Evolutionary conservation across 2,329 filamentous ascomycete species (phyloP), one percentile per base, ranked within the genome.

Genomic region (Nigrospora oryzae): DNA sequence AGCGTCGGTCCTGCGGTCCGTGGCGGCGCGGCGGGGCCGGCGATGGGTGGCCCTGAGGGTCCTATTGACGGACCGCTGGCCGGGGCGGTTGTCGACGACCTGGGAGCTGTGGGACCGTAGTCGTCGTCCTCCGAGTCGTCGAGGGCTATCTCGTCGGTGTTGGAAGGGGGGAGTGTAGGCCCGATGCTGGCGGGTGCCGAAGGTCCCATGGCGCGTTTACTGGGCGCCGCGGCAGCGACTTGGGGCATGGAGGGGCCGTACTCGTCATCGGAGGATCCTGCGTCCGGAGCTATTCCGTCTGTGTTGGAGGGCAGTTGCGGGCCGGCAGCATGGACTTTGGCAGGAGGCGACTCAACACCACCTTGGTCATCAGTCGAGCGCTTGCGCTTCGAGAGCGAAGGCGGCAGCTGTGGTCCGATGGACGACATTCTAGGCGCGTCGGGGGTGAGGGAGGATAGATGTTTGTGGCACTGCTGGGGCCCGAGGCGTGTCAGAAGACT

Each of bases 351-450:
- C 31, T 60, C 58, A 42, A 63, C 50, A 15, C 52, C 53, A 15
- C 56, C 54, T 40, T 68, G 64, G 40, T 71, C 63, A 36, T 71
- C 68, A 5, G 68, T 54, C 5, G 69, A 73, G 56, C 77, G 77
- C 56, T 82, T 83, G 56, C 80, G 74, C 61, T 83, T 83, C 32
- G 77, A 59, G 36, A 84, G 72, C 49, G 86, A 79, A 5, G 84
- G 74, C 12, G 86, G 85, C 19, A 89, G 63, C 48, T 81, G 71
- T 13, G 86, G 85, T 5, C 85, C 84, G 57, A 87, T 81, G 32
- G 78, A 80, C 42, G 81, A 69, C 83, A 87, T 87, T 16, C 15
- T 64, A 30, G 35, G 19, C 35, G 23, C 23, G 23, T 5, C 23
- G 23, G 7, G 23, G 23, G 8, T 10, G 23, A 28, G 23, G 7